Conservation (phyloP, 148 eudicot genomes). For the Bassia scoparia region DNA sequence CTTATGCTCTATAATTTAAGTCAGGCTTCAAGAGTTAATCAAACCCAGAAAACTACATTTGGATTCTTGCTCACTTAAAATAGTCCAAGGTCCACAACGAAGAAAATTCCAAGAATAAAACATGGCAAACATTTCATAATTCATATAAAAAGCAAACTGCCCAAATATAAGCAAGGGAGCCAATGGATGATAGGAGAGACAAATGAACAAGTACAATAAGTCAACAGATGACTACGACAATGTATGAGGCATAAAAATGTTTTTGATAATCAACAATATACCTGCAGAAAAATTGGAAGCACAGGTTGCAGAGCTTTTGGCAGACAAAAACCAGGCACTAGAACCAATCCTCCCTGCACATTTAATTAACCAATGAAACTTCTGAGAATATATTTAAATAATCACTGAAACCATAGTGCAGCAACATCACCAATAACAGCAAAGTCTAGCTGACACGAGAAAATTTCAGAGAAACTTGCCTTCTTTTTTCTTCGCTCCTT, state of each 20-base stretch:
- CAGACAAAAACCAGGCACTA: conserved; percentile 91
- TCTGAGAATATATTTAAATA: neutral
- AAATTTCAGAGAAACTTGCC: conserved; percentile 31
- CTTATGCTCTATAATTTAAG: no score
- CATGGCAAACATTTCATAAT: neutral
- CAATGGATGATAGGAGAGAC: neutral
- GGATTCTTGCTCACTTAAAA: neutral
- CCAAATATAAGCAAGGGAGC: neutral
- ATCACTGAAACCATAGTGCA: neutral
- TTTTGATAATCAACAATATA: conserved; percentile 24
- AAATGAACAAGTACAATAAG: neutral
- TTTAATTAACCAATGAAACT: neutral
- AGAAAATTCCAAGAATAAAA: neutral
- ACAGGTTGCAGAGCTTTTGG: conserved; percentile 95
- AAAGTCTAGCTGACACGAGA: neutral
- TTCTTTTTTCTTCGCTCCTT: conserved; percentile 90
- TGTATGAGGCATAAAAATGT: neutral
- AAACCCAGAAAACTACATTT: neutral
- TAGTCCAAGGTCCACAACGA: neutral
- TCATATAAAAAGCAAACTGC: neutral
- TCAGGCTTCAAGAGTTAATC: no score
- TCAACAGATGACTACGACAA: neutral
- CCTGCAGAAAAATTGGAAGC: conserved; percentile 95
- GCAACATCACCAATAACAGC: neutral
- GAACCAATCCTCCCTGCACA: conserved; percentile 76